phyloP scores from a whole-genome alignment of 2,329 filamentous ascomycete species.

The Pseudocercospora crystallina region DNA sequence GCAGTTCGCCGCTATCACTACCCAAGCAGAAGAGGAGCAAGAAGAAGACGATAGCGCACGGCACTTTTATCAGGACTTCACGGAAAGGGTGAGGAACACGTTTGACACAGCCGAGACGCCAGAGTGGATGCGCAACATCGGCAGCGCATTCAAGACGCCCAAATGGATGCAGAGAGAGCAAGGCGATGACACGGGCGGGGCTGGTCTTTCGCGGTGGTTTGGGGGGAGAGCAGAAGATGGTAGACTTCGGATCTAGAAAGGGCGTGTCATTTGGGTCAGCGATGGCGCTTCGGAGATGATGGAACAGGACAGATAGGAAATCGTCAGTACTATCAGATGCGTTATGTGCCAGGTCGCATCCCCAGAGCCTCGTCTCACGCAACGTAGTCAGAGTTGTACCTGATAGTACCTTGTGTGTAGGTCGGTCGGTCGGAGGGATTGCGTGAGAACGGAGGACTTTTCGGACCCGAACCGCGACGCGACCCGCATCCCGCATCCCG shows the following conservation, averaged over 20 bases:
- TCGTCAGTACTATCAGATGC: too few relatives aligned
- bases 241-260: slow-evolving; percentile 29
- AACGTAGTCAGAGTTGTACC: too few relatives aligned
- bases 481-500: too few relatives aligned
- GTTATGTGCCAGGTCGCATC: too few relatives aligned
- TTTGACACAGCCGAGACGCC: slow-evolving; percentile 80
- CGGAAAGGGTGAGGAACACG: slow-evolving; percentile 86
- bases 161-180: slow-evolving; percentile 72
- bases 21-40: slow-evolving; percentile 46
- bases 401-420: too few relatives aligned
- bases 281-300: too few relatives aligned
- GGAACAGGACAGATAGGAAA: too few relatives aligned
- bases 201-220: slow-evolving; percentile 34
- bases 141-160: slow-evolving; percentile 69
- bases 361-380: too few relatives aligned
- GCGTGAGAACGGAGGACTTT: too few relatives aligned
- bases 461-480: too few relatives aligned
- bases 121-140: slow-evolving; percentile 69
- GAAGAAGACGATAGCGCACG: slow-evolving; percentile 61
- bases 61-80: slow-evolving; percentile 79
- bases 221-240: slow-evolving; percentile 34
- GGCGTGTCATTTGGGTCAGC: background rate
- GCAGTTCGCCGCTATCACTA: slow-evolving; percentile 34
- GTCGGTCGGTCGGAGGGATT: too few relatives aligned
- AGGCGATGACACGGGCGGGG: slow-evolving; percentile 21